phyloP scores from a whole-genome alignment of 2,329 filamentous ascomycete species.

The Ophiognomonia clavigignenti-juglandacearum region DNA sequence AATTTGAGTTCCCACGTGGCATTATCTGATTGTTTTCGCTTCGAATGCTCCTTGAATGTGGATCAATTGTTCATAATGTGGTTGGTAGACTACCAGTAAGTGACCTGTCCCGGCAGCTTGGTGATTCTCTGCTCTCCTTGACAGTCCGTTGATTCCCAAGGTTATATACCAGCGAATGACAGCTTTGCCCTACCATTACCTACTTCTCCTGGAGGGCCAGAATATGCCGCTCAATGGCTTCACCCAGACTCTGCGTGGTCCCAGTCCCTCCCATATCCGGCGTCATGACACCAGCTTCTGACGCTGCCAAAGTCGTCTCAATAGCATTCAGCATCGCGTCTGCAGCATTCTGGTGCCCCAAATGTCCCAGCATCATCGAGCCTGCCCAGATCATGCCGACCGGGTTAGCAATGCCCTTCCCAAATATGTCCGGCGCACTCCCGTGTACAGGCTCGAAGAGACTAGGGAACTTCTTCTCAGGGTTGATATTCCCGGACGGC shows the following conservation, averaged over 20 bases:
- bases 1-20: no score
- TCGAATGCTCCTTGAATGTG: no score
- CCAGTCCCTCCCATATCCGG: slow-evolving; percentile 55
- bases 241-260: slow-evolving; percentile 53
- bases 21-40: no score
- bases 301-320: slow-evolving; percentile 48
- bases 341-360: slow-evolving; percentile 55
- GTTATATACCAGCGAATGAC: no score
- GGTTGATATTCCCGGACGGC: slow-evolving; percentile 59
- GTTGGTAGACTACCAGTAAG: no score
- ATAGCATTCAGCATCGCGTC: slow-evolving; percentile 53
- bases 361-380: slow-evolving; percentile 61
- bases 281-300: slow-evolving; percentile 49
- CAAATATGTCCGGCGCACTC: slow-evolving; percentile 67
- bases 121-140: no score
- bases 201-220: no score
- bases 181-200: no score
- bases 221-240: slow-evolving; percentile 41
- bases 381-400: slow-evolving; percentile 66
- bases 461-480: slow-evolving; percentile 52
- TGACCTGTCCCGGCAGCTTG: no score
- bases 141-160: no score
- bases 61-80: no score
- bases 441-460: slow-evolving; percentile 57
- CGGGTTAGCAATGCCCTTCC: slow-evolving; percentile 59